Conservation (phyloP, 257 asterid species). For the Solanum peruvianum region DNA sequence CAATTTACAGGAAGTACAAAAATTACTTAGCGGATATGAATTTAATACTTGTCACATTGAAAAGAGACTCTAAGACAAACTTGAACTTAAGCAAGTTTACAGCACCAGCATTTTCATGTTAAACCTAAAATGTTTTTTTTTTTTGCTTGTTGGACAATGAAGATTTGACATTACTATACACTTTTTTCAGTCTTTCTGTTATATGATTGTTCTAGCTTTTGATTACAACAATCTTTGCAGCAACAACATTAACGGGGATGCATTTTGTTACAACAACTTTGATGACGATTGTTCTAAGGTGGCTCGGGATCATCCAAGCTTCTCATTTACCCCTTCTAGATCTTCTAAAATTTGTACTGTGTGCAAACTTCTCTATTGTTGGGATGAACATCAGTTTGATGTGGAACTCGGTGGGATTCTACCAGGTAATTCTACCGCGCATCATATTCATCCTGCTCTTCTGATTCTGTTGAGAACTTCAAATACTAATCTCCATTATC, state of each 20-base stretch:
- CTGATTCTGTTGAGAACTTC: neutral
- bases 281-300: conserved; percentile 87
- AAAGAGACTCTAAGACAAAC: neutral
- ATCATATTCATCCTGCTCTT: neutral
- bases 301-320: conserved; percentile 93
- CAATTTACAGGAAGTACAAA: neutral
- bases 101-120: neutral
- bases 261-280: conserved; percentile 93
- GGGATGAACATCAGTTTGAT: conserved; percentile 98
- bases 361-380: conserved; percentile 93
- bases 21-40: neutral
- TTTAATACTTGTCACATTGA: neutral
- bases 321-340: conserved; percentile 81
- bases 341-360: conserved; percentile 76
- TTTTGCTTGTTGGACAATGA: neutral
- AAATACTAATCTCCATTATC: conserved; percentile 7
- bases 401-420: conserved; percentile 99
- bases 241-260: conserved; percentile 92
- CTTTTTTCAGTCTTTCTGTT: neutral
- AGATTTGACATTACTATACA: neutral
- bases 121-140: neutral
- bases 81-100: neutral
- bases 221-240: conserved; percentile 47
- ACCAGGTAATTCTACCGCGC: conserved; percentile 56
- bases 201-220: conserved; percentile 6